A percentile compares a stretch with the other conserved stretches of the same genome.
phyloP scores from a whole-genome alignment of 169 alveolate genomes.

The Eimeria necatrix region DNA sequence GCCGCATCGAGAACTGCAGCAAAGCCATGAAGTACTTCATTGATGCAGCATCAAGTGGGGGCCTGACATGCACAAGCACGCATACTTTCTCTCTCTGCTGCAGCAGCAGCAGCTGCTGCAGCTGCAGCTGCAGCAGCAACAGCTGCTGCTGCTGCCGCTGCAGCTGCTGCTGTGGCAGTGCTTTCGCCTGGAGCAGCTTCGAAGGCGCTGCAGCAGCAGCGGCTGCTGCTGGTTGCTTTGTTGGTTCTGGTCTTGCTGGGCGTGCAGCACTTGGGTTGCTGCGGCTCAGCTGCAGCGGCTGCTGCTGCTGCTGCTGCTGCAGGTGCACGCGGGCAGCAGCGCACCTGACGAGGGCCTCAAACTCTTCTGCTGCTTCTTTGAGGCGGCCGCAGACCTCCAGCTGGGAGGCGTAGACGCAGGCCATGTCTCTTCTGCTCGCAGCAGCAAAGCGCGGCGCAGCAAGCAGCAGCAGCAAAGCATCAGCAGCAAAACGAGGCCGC shows the following conservation, averaged over 20 bases:
- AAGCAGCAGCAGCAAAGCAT: not conserved
- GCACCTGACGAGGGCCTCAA: conserved; percentile 53
- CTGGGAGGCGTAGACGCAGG: conserved; percentile 58
- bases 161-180: not conserved
- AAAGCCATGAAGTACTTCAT: conserved; percentile 52
- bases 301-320: not conserved
- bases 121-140: not conserved
- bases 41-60: conserved; percentile 34
- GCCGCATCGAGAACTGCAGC: conserved; percentile 72
- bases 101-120: not conserved
- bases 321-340: not conserved
- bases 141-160: not conserved
- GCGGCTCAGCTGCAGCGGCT: not conserved
- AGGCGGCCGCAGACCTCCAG: conserved; percentile 68
- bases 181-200: no score
- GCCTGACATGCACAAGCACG: not conserved
- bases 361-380: conserved; percentile 39
- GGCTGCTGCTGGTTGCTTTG: not conserved
- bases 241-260: no score
- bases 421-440: conserved; percentile 40
- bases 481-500: not conserved
- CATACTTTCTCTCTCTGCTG: not conserved
- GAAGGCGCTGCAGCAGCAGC: conserved; percentile 1
- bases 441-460: not conserved
- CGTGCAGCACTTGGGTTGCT: not conserved